Conservation (phyloP, 148 eudicot species). For the Chenopodium quinoa region DNA sequence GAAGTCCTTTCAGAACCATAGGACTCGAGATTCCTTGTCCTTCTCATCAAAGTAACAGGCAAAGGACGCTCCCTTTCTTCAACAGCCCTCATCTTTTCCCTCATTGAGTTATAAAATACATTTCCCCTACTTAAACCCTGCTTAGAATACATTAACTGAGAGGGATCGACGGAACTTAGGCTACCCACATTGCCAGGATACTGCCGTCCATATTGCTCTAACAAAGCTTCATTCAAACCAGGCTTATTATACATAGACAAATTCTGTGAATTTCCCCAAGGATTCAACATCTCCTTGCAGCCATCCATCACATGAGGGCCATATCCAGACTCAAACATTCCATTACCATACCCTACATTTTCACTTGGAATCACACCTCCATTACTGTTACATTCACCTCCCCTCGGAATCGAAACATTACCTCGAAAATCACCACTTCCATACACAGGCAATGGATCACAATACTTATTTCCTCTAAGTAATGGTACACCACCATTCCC, state of each 20-base stretch:
- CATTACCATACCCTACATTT: conserved; percentile 17
- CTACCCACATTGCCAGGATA: conserved; percentile 25
- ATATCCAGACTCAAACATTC: conserved; percentile 22
- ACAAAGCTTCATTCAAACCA: conserved; percentile 23
- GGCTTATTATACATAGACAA: conserved; percentile 21
- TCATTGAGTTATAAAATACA: conserved; percentile 25
- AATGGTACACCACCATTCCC: conserved; percentile 19
- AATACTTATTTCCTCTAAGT: conserved; percentile 13
- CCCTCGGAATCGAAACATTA: conserved; percentile 9
- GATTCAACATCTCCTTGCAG: conserved; percentile 14
- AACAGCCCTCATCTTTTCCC: conserved; percentile 27
- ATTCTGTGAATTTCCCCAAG: conserved; percentile 23
- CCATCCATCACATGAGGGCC: conserved; percentile 23
- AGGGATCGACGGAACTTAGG: conserved; percentile 27
- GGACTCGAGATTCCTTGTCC: conserved; percentile 30
- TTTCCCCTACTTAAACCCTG: conserved; percentile 26
- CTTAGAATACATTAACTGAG: conserved; percentile 29
- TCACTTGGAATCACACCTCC: conserved; percentile 14
- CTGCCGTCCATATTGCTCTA: conserved; percentile 26
- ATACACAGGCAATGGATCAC: conserved; percentile 13
- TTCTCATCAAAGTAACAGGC: conserved; percentile 27
- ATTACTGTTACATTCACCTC: conserved; percentile 8
- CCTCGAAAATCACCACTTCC: conserved; percentile 12
- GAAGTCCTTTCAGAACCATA: conserved; percentile 35
- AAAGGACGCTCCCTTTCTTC: conserved; percentile 20